Base-by-base conservation (phyloP, 768 basidiomycete species). In the Pluteus cervinus region DNA sequence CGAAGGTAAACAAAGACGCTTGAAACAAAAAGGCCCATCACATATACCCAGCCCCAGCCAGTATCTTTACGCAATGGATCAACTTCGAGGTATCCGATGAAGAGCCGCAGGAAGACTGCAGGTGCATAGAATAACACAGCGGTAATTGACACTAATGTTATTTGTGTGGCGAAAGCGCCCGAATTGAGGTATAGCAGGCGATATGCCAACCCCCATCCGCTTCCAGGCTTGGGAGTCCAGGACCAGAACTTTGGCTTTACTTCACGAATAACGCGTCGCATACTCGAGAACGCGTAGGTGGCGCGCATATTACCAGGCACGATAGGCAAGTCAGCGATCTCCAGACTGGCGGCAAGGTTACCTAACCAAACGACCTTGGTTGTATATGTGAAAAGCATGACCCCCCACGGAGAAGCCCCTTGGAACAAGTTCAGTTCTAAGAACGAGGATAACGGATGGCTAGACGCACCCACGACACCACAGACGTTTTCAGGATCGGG, bases 321-420 rank as follows among this genome's bases (percentile, higher is more conserved):
- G 37, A 93, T 79, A 4, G 91, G 92, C 21, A 96, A 65, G 54
- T 96, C 90, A 42, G 80, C 88, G 15, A 90, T 87, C 47, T 94
- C 86, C 31, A 94, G 71, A 41, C 75, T 81, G 39, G 74, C 69
- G 2, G 82, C 68, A 2, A 66, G 68, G 58, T 88, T 78, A 2
- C 89, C 91, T 28, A 91, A 77, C 75, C 80, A 79, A 39, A 93
- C 77, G 10, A 96, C 86, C 43, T 83, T 80, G 1, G 89, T 92
- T 24, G 85, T 88, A 55, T 90, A 92, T 11, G 79, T 79, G 58
- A 96, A 96, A n/a, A 91, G 60, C 4, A 96, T 58, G 35, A 65
- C 61, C 39, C 73, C 75, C 68, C 71, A 76, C 1, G 71, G 62
- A 4, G 79, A 81, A 16, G 77, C 68, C 40, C 69, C 81, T 71